A percentile compares a stretch with the other conserved stretches of the same genome.
Evolutionary conservation across 192 early-diverging fungal genomes (phyloP).

Genomic region (Entomortierella lignicola): DNA sequence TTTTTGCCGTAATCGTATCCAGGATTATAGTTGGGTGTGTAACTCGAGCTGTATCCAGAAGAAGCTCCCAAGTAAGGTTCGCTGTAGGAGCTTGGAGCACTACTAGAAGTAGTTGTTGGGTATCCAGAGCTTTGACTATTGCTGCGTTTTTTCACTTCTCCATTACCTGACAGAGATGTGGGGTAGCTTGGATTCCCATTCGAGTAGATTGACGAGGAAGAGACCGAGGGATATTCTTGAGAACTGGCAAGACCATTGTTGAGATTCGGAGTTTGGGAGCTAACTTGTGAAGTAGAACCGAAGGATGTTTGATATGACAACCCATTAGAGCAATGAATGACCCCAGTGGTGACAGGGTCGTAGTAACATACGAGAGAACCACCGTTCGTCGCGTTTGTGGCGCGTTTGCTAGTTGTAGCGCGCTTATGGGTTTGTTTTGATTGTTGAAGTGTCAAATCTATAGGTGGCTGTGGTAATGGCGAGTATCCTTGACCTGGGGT

Average conservation of each 20-base stretch:
- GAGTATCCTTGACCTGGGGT: too few species aligned
- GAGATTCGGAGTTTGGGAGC: too few species aligned
- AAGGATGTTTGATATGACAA: not conserved
- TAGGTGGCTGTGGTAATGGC: too few species aligned
- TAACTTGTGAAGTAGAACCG: not conserved
- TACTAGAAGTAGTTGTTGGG: too few species aligned
- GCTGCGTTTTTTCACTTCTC: not conserved
- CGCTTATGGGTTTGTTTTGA: not conserved
- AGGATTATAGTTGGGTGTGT: not conserved
- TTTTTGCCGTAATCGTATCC: not conserved
- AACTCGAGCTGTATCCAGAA: not conserved
- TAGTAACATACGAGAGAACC: not conserved
- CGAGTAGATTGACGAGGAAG: too few species aligned
- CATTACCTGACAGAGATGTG: too few species aligned
- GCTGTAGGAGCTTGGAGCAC: too few species aligned
- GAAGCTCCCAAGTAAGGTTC: not conserved
- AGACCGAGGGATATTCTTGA: not conserved
- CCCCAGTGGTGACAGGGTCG: not conserved
- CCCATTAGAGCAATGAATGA: slow-evolving; percentile 2
- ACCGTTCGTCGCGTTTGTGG: not conserved
- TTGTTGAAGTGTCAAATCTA: not conserved
- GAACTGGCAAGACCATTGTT: not conserved
- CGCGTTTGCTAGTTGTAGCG: too few species aligned
- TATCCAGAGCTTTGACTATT: not conserved
- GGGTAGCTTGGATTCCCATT: too few species aligned